Percentiles rank a stretch among this genome's conserved stretches.
phyloP scores from a whole-genome alignment of 2,329 filamentous ascomycete species.

The Periglandula ipomoeae region DNA sequence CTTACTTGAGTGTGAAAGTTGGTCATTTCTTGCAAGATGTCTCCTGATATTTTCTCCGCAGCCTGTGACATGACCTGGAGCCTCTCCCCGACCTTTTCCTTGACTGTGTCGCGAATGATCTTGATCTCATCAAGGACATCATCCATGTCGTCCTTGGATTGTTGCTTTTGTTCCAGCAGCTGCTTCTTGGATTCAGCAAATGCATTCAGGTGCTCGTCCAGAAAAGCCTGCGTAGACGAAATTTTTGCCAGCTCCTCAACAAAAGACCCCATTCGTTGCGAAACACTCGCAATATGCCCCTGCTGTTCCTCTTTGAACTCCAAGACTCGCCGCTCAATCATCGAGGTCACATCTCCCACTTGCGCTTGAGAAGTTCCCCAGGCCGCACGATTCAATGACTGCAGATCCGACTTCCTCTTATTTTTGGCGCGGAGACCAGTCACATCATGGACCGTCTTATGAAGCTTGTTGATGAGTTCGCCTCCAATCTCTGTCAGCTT shows the following conservation, averaged over 20 bases:
- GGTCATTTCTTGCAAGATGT: conserved; percentile 77
- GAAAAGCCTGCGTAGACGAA: conserved; percentile 57
- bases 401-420: conserved; percentile 73
- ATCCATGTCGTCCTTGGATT: conserved; percentile 79
- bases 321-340: conserved; percentile 67
- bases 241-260: conserved; percentile 69
- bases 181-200: conserved; percentile 61
- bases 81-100: conserved; percentile 74
- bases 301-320: conserved; percentile 66
- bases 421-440: conserved; percentile 79
- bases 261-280: conserved; percentile 65
- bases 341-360: conserved; percentile 65
- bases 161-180: conserved; percentile 56
- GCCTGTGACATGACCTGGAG: conserved; percentile 74
- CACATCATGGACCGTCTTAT: conserved; percentile 71
- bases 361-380: conserved; percentile 72
- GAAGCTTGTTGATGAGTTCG: conserved; percentile 68
- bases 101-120: conserved; percentile 78
- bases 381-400: conserved; percentile 64
- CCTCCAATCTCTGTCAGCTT: conserved; percentile 65
- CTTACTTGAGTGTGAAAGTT: conserved; percentile 65
- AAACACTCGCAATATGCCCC: conserved; percentile 57
- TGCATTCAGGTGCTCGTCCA: conserved; percentile 57
- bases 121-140: conserved; percentile 87
- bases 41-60: conserved; percentile 79